Percentiles rank a stretch among this genome's conserved stretches.
Conservation (phyloP, 331 rosid species). For the Malus hybrid region DNA sequence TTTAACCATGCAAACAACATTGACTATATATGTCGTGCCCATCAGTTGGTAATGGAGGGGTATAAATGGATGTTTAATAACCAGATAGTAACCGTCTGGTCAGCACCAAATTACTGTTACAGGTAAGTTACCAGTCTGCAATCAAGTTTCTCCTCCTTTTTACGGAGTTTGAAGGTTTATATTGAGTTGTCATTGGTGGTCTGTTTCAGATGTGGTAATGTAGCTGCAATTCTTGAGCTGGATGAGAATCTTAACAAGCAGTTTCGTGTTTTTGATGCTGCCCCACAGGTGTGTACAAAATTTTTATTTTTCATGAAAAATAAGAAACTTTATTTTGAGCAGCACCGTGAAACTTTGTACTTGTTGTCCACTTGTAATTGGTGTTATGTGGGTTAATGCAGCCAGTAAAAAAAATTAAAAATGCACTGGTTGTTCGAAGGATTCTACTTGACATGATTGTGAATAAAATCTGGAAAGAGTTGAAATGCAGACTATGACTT, state of each 20-base stretch:
- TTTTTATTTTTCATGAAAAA: neutral
- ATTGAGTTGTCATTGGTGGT: constrained; percentile 3
- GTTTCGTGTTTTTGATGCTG: constrained; percentile 92
- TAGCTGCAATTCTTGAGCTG: constrained; percentile 91
- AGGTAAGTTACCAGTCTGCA: constrained; percentile 40
- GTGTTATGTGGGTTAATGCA: neutral
- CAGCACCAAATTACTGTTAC: constrained; percentile 98
- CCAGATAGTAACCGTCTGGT: constrained; percentile 99
- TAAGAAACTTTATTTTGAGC: neutral
- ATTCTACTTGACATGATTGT: neutral
- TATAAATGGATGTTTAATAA: constrained; percentile 98
- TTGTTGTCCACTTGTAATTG: neutral
- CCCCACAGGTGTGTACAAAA: constrained; percentile 75
- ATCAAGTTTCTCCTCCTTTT: neutral
- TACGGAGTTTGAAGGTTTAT: constrained; percentile 13
- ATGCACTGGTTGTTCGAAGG: neutral
- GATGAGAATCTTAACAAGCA: constrained; percentile 80
- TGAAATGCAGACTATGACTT: neutral
- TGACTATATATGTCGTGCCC: constrained; percentile 96
- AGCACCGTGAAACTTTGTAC: neutral
- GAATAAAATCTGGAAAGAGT: neutral
- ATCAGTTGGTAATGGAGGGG: constrained; percentile 99
- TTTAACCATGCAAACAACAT: constrained; percentile 92
- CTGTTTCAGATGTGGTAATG: constrained; percentile 83
- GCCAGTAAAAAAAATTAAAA: neutral